Base-by-base conservation (phyloP, 2,329 filamentous ascomycete species). In the Xylaria sp. region DNA sequence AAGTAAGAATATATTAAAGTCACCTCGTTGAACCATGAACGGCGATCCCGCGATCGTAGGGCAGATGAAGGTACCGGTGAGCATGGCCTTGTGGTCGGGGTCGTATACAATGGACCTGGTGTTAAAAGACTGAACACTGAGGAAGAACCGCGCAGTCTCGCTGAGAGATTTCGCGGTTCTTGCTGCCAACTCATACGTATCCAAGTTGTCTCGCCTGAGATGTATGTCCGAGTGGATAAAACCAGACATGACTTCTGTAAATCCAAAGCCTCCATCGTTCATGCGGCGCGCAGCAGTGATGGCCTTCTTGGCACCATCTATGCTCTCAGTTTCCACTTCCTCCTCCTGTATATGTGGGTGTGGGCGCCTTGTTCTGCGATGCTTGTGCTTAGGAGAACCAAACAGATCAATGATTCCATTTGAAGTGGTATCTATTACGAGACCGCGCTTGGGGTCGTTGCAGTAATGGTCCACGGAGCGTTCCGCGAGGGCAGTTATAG, bases 401-500 rank as follows among this genome's bases (percentile, higher is more conserved):
- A 84, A 84, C 18, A 86, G 72, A 64, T 86, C 74, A 2, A 87
- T 72, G 18, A 76, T 64, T 1, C 71, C 76, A 52, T 81, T 82
- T 20, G 71, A 71, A 19, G 76, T 70, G 2, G 71, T 68, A 52
- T 78, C 75, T 47, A 86, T 78, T 5, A 52, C 56, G 9, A 85
- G 72, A 0, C 63, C 62, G 6, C 73, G 63, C 7, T 71, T 70
- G 11, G 29, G 11, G 3, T 34, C 47, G 70, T 59, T 2, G 78
- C 75, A 46, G 29, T 81, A 80, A 5, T 76, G 66, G 47, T 83
- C 79, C 6, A 88, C 78, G 0, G 82, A 81, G 8, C 87, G 76
- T 69, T 89, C 87, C 0, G 87, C 85, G 18, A 90, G 76, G 2
- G 87, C 86, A 0, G 85, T 81, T 59, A 89, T 89, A 1, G 86